Conservation (phyloP, 176 grass and related monocot genomes). For the Alopecurus myosuroides region DNA sequence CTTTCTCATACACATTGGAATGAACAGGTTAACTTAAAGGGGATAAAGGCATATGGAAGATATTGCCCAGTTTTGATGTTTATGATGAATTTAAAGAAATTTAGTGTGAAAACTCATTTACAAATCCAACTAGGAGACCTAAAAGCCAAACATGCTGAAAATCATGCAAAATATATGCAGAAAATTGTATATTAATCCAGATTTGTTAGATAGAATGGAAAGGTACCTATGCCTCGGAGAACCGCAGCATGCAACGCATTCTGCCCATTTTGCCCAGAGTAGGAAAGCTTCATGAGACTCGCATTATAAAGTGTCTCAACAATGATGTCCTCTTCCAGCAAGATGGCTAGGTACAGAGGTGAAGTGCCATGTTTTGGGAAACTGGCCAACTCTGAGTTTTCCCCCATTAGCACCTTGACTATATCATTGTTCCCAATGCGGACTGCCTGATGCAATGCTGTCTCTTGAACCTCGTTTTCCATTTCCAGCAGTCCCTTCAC, state of each 20-base stretch:
- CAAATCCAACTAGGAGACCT: background rate
- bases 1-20: background rate
- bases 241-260: conserved; percentile 5
- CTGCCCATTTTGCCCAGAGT: background rate
- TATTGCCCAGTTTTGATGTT: background rate
- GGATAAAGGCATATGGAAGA: background rate
- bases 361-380: background rate
- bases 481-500: background rate
- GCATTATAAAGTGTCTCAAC: background rate
- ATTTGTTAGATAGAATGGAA: background rate
- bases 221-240: background rate
- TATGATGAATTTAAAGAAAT: background rate
- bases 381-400: background rate
- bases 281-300: background rate
- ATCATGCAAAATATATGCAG: background rate
- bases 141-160: background rate
- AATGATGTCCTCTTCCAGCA: background rate
- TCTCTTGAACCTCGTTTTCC: background rate
- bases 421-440: background rate
- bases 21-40: background rate
- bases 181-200: background rate
- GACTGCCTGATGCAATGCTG: background rate
- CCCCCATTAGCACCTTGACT: background rate
- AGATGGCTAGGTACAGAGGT: background rate
- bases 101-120: background rate